phyloP scores from a whole-genome alignment of 371 early-diverging fungal species.

The Saksenaea oblongispora region DNA sequence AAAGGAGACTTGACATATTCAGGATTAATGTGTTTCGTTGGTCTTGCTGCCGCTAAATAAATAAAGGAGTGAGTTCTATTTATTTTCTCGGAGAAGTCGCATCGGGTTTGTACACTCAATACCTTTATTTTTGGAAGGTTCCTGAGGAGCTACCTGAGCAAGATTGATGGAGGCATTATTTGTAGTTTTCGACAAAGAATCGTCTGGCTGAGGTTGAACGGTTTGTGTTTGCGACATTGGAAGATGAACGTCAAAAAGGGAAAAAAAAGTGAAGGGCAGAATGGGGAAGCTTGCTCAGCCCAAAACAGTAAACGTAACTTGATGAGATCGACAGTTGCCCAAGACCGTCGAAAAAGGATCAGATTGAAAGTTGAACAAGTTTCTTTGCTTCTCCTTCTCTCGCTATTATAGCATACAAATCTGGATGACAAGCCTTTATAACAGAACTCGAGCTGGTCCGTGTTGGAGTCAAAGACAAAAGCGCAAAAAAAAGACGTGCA shows the following conservation, averaged over 20 bases:
- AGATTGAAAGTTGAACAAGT: neutral
- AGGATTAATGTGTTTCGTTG: neutral
- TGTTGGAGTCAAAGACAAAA: too few species aligned
- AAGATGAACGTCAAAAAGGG: neutral
- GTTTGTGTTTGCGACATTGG: constrained; percentile 8
- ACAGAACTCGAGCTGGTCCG: neutral
- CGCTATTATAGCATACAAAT: neutral
- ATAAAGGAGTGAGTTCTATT: neutral
- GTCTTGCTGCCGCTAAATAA: neutral
- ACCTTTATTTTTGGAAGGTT: constrained; percentile 2
- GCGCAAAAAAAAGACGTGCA: too few species aligned
- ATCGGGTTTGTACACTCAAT: neutral
- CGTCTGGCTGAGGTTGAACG: constrained; percentile 2
- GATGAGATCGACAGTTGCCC: neutral
- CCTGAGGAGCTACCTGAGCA: constrained; percentile 9
- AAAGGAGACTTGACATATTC: neutral
- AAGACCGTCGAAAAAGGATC: neutral
- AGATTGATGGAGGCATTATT: neutral
- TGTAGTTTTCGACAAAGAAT: neutral
- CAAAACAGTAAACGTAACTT: neutral
- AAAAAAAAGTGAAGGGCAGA: neutral
- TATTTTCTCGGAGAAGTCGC: neutral
- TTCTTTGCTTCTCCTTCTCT: neutral
- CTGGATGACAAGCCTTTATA: neutral
- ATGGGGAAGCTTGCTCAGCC: neutral